Evolutionary conservation across 345 rosid species (phyloP).

Genomic region (Anacardium occidentale): DNA sequence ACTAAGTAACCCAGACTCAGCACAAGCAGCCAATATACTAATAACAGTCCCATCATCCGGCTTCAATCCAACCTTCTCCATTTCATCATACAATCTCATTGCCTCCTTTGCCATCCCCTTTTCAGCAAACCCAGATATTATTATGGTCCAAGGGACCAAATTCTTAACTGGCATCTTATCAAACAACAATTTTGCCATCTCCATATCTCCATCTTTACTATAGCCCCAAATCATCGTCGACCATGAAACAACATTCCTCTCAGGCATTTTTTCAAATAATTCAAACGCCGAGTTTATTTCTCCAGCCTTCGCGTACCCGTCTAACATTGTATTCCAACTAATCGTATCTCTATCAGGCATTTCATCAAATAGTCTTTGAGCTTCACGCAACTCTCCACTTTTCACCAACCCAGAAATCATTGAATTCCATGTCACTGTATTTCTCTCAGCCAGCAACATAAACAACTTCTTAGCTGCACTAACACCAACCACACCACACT

Average conservation of each 20-base stretch:
- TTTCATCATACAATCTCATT: slow-evolving; percentile 44
- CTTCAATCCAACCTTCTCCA: slow-evolving; percentile 53
- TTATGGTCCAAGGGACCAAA: slow-evolving; percentile 80
- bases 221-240: slow-evolving; percentile 77
- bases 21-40: slow-evolving; percentile 77
- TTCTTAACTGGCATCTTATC: slow-evolving; percentile 78
- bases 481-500: slow-evolving; percentile 66
- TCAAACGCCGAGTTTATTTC: slow-evolving; percentile 66
- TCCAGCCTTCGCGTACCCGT: slow-evolving; percentile 72
- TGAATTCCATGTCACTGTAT: slow-evolving; percentile 81
- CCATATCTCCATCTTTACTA: slow-evolving; percentile 73
- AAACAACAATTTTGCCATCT: slow-evolving; percentile 76
- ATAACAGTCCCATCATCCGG: slow-evolving; percentile 64
- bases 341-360: slow-evolving; percentile 67
- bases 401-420: slow-evolving; percentile 64
- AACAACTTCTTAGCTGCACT: slow-evolving; percentile 64
- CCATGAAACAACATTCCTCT: slow-evolving; percentile 86
- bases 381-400: slow-evolving; percentile 53
- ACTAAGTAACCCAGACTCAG: slow-evolving; percentile 74
- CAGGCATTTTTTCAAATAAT: slow-evolving; percentile 66
- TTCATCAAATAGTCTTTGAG: slow-evolving; percentile 66
- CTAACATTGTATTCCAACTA: slow-evolving; percentile 84
- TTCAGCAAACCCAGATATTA: slow-evolving; percentile 78
- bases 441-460: slow-evolving; percentile 48
- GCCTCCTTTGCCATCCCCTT: slow-evolving; percentile 70